These are phyloP conservation scores for Musa itinerans DNA, from an alignment of 176 grass and related monocot species.

Conservation along the genomic window DNA sequence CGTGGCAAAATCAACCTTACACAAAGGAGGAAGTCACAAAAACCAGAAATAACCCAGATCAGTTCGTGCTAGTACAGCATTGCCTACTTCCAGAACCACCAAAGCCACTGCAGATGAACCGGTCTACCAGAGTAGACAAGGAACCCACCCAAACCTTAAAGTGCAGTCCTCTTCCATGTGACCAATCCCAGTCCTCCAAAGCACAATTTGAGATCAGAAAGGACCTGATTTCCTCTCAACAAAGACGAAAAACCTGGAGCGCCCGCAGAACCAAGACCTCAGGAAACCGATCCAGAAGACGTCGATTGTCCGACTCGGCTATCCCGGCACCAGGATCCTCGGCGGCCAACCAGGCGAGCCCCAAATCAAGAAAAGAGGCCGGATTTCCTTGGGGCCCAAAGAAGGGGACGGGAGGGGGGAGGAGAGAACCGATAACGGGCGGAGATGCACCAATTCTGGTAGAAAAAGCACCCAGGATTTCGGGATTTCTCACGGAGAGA, in stretches of 20 bases:
- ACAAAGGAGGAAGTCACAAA: neutral
- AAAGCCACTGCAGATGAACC: neutral
- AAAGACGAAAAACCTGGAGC: neutral
- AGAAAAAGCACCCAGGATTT: neutral
- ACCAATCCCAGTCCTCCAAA: neutral
- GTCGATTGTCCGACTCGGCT: neutral
- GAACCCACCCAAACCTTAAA: neutral
- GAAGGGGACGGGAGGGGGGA: neutral
- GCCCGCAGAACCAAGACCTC: neutral
- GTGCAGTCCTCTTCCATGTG: constrained; percentile 16
- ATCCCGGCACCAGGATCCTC: neutral
- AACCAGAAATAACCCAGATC: neutral
- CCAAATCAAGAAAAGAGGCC: neutral
- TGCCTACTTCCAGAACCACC: neutral
- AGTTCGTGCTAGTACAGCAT: neutral
- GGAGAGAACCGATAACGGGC: neutral
- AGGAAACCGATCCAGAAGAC: neutral
- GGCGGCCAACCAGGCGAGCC: neutral
- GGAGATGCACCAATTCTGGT: neutral
- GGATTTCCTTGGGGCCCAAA: neutral
- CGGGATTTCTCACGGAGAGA: neutral
- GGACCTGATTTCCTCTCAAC: neutral
- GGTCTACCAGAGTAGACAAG: neutral
- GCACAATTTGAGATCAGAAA: neutral
- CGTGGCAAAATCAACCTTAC: too few species aligned